phyloP scores from a whole-genome alignment of 495 filamentous ascomycete genomes.

The Neurospora tetraspora region DNA sequence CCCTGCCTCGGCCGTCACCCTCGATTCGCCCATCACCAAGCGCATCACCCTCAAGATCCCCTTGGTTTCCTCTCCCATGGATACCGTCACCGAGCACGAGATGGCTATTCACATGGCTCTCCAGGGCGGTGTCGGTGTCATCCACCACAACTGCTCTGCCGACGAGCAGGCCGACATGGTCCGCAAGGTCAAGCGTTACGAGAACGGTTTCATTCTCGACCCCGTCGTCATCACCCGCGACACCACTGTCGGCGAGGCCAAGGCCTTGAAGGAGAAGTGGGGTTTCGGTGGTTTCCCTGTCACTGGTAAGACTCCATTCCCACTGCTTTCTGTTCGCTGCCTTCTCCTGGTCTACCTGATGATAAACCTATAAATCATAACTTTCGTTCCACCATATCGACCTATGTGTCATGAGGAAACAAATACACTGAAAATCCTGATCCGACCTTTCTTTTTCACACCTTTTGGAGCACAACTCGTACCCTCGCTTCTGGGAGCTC shows the following conservation, averaged over 20 bases:
- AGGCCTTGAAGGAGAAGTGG: slow-evolving; percentile 91
- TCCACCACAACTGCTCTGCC: slow-evolving; percentile 97
- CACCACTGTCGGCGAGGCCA: slow-evolving; percentile 85
- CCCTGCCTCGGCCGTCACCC: slow-evolving; percentile 75
- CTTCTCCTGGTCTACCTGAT: slow-evolving; percentile 49
- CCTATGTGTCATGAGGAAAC: slow-evolving; percentile 77
- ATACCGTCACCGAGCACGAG: slow-evolving; percentile 96
- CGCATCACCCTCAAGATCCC: slow-evolving; percentile 89
- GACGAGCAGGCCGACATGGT: slow-evolving; percentile 98
- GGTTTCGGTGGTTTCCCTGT: slow-evolving; percentile 98
- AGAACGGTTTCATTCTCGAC: slow-evolving; percentile 98
- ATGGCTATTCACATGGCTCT: slow-evolving; percentile 99
- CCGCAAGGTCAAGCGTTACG: slow-evolving; percentile 95
- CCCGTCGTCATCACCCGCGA: slow-evolving; percentile 83
- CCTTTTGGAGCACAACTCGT: slow-evolving; percentile 5
- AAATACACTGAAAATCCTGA: slow-evolving; percentile 35
- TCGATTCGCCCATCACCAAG: slow-evolving; percentile 90
- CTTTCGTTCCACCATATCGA: slow-evolving; percentile 99
- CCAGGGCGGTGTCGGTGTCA: slow-evolving; percentile 90
- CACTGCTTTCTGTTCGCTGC: slow-evolving; percentile 12
- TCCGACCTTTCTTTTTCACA: slow-evolving; percentile 30
- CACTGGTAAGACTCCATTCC: slow-evolving; percentile 64
- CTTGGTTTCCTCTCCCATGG: slow-evolving; percentile 95
- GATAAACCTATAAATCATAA: slow-evolving; percentile 65
- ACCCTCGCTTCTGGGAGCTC: slow-evolving; percentile 5